Evolutionary conservation across 2,329 filamentous ascomycete species (phyloP), one percentile per base, ranked within the genome.

Genomic region (Sarocladium brachiariae): DNA sequence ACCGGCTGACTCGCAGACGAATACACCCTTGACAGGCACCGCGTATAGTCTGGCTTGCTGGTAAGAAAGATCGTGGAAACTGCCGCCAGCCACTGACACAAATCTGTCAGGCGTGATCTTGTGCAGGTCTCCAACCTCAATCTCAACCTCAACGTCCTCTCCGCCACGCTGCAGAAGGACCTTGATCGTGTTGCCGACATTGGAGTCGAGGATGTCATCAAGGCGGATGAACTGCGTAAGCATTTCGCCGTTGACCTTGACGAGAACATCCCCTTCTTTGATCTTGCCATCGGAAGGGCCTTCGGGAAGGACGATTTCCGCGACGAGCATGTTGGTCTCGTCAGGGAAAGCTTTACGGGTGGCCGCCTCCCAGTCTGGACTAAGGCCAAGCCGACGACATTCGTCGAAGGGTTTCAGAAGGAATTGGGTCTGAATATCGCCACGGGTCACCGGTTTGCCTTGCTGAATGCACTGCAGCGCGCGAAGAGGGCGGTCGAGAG

Each of bases 361-460:
- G 51, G 85, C 83, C 33, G 87, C 85, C 72, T 99, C 93, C 84
- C 89, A 95, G 49, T 89, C 80, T 0, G 90, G 77, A 2, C 81
- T 89, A 53, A 99, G 74, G 7, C 93, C 93, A 10, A 99, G 75
- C 53, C 93, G 81, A 50, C 92, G 84, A 67, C 93, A 97, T 66
- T 99, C 95, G 59, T 99, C 95, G 60, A 99, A 99, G 0, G 93
- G 89, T 68, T 97, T 97, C 55, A 99, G 79, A 50, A 97, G 78
- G 78, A 95, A 99, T 65, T 99, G 93, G 55, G 89, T 95, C 69
- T 99, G 93, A 47, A 99, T 95, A n/a, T 93, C 95, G 45, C 93
- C 93, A 59, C 93, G 80, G n/a, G 85, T 83, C 49, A 99, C 84
- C 2, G 79, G 79, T 58, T 84, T 79, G 30, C 81, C 84, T 56